These are phyloP conservation scores for Erythrophleum fordii DNA, from an alignment of 306 rosid genomes.

Conservation along the genomic window DNA sequence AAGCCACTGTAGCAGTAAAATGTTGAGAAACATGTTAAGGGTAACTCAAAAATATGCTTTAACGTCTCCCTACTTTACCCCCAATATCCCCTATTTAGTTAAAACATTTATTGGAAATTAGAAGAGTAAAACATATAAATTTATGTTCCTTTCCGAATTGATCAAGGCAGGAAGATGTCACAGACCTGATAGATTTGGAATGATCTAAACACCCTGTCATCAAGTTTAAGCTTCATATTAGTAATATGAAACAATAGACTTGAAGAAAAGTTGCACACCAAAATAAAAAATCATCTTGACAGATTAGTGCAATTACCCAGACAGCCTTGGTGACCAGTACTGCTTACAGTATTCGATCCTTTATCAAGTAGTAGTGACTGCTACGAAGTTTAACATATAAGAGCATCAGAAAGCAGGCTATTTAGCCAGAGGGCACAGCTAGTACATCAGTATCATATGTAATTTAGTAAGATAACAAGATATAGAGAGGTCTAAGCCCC, in stretches of 20 bases:
- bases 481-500: background rate
- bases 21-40: background rate
- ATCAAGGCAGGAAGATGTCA: background rate
- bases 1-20: constrained; percentile 39
- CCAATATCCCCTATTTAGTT: too few species aligned
- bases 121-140: background rate
- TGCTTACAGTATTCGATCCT: constrained; percentile 34
- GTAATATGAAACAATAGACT: background rate
- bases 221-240: constrained; percentile 22
- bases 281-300: constrained; percentile 6
- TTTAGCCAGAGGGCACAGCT: background rate
- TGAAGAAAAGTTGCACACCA: background rate
- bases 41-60: background rate
- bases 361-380: constrained; percentile 36
- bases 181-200: constrained; percentile 33
- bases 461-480: background rate
- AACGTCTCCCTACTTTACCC: background rate
- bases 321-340: constrained; percentile 1
- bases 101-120: background rate
- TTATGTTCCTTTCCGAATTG: background rate
- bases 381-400: background rate
- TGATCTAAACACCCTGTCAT: constrained; percentile 32
- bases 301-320: constrained; percentile 21
- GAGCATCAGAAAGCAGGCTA: constrained; percentile 3
- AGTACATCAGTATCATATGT: background rate